Base-by-base conservation (phyloP, 129 eudicot genomes). In the Centaurea solstitialis region DNA sequence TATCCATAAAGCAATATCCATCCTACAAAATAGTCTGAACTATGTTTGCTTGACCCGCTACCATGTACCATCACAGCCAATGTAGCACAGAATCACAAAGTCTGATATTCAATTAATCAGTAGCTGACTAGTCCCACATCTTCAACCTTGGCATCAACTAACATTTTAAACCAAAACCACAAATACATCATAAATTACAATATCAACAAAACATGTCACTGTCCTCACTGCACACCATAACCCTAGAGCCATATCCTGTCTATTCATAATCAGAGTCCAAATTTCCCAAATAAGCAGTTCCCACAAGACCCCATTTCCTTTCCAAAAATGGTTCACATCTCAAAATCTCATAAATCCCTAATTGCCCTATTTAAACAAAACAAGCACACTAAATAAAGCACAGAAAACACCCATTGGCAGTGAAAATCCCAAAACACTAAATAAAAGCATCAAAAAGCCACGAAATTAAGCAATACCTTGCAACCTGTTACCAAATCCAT, bases 401-500 rank as follows among this genome's bases (percentile, higher is more conserved):
- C 10, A n/a, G 20, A 50, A 67, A 81, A 33, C 80, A 50, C 0
- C 3, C 57, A 72, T 30, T 78, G 40, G 12, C 45, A 33, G 50
- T 7, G 76, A 47, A 26, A 75, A 18, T 7, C 35, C 37, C 7
- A 17, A 69, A 72, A 24, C n/a, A n/a, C 68, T 43, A 50, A 26
- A 59, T 23, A 20, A 24, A 26, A 17, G 33, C 35, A 62, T 15
- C 75, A 26, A 0, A 1, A 30, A 70, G 21, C 1, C 12, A 13
- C 33, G 41, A 11, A 62, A 43, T 9, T 39, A 77, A 68, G 43
- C 33, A 82, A 75, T 86, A 94, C 98, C 98, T 92, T 94, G 78
- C 92, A 90, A 70, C 88, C 90, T 57, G 96, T 41, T 64, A 80
- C 91, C 87, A 89, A 81, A 91, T 92, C 98, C 98, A 94, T 94